Evolutionary conservation across 2,329 filamentous ascomycete species (phyloP), one percentile per base, ranked within the genome.

Genomic region (Ramularia endophylla): DNA sequence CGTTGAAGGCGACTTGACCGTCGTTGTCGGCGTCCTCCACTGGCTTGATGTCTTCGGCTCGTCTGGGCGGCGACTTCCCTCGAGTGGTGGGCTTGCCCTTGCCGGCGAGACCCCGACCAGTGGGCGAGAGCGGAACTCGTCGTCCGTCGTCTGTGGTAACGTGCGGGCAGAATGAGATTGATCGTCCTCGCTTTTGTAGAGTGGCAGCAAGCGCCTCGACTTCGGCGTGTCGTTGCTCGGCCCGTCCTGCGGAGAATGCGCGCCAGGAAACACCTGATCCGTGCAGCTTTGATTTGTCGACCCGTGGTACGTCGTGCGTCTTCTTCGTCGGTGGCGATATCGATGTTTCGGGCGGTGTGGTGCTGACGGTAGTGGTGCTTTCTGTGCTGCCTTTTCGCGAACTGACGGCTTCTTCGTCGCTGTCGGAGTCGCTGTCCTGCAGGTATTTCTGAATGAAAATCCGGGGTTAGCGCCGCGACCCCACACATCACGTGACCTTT

Each of bases 211-310:
- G 52, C 46, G 56, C 53, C 40, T 60, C 57, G 49, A 62, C 46
- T 52, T 62, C 59, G 42, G 55, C 52, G 37, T 46, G 50, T 27
- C 56, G 51, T 43, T 61, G 59, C 38, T 61, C 59, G 36, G 52
- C 46, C 44, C 58, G 50, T 22, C 55, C 50, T 28, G 55, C 54
- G 25, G 59, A 61, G 50, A 62, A 61, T 35, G 58, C 57, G 46
- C 57, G 53, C 59, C 59, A 62, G 46, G 59, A 62, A 33, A 62
- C 53, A 33, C 59, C 58, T 18, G 48, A 51, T 27, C 59, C 59
- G 50, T 54, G 48, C 28, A 53, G 46, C 43, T 59, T 61, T 27
- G 51, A 51, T 44, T 60, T 61, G 49, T 61, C 57, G 18, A 60
- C 54, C 12, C 56, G 46, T 43, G 55, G 56, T 28, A 60, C 53